Evolutionary conservation across 2,329 filamentous ascomycete genomes (phyloP).

Genomic region (Fusarium torreyae): DNA sequence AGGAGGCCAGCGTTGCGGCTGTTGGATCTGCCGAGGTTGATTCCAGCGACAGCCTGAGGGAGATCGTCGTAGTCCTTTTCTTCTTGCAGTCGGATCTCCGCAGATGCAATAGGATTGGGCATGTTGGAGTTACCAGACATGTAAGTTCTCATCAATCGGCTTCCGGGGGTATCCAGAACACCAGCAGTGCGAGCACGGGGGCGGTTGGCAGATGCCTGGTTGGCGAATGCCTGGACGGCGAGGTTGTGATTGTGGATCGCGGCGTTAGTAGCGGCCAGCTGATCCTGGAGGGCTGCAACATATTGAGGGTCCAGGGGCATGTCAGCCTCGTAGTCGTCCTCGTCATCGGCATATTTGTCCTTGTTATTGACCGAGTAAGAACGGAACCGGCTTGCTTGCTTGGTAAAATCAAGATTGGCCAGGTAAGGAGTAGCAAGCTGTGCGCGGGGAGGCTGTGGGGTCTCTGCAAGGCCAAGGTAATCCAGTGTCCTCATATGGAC

Average conservation of each 20-base stretch:
- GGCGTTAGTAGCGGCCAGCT: slow-evolving; percentile 74
- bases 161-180: slow-evolving; percentile 84
- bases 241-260: slow-evolving; percentile 92
- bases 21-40: slow-evolving; percentile 79
- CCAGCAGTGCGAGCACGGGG: slow-evolving; percentile 93
- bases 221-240: slow-evolving; percentile 92
- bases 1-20: slow-evolving; percentile 78
- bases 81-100: slow-evolving; percentile 82
- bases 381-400: slow-evolving; percentile 88
- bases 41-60: slow-evolving; percentile 84
- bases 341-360: slow-evolving; percentile 94
- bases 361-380: slow-evolving; percentile 99
- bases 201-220: slow-evolving; percentile 83
- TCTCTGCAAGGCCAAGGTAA: slow-evolving; percentile 95
- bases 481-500: slow-evolving; percentile 92
- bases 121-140: slow-evolving; percentile 79
- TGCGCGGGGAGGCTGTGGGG: slow-evolving; percentile 84
- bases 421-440: slow-evolving; percentile 83
- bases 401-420: slow-evolving; percentile 81
- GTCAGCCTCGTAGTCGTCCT: slow-evolving; percentile 78
- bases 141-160: slow-evolving; percentile 78
- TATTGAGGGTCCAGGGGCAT: slow-evolving; percentile 70
- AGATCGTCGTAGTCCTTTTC: slow-evolving; percentile 85
- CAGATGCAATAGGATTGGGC: slow-evolving; percentile 80
- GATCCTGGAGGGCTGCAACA: slow-evolving; percentile 73